Evolutionary conservation across 768 basidiomycete genomes (phyloP), one percentile per base, ranked within the genome.

Genomic region (Amyloporia xantha): DNA sequence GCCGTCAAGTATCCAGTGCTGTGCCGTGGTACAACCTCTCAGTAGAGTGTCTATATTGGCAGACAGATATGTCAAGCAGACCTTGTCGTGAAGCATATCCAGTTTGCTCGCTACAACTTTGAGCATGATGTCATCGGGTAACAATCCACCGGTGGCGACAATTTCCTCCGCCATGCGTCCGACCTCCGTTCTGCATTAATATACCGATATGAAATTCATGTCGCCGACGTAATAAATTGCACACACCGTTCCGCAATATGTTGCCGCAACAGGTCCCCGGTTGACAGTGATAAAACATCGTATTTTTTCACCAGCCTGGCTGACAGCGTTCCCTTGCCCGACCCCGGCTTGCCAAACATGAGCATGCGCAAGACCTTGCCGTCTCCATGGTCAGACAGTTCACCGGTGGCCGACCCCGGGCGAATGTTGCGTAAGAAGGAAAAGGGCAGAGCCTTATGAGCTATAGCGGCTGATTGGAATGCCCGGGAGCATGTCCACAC

Each of bases 1-100:
- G 24, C 93, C 93, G 56, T 95, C 93, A 38, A 94, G 65, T 54
- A 95, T 86, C 92, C 92, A 94, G 60, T 88, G 84, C 87, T 92
- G 52, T 26, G 6, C 46, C 48, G 40, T 46, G 51, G 7, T 33
- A 38, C 35, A 46, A 12, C 33, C 10, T 9, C 33, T 35, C n/a
- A n/a, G n/a, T n/a, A n/a, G 9, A 35, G 33, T n/a, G n/a, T n/a
- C 9, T n/a, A 17, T 43, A 21, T 20, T 30, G 35, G 26, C 1
- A 12, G 39, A 40, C 11, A 7, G 41, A 42, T 19, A 42, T 21
- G 19, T 15, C 2, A n/a, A 33, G 52, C 69, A 26, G 50, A 86
- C 89, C 73, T 77, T 82, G 66, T 84, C 79, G 41, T 75, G 74
- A 44, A 89, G 68, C 13, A 63, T 58, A 55, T 86, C 80, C 15